phyloP scores from a whole-genome alignment of 106 monocot species.

The Acorus calamus region DNA sequence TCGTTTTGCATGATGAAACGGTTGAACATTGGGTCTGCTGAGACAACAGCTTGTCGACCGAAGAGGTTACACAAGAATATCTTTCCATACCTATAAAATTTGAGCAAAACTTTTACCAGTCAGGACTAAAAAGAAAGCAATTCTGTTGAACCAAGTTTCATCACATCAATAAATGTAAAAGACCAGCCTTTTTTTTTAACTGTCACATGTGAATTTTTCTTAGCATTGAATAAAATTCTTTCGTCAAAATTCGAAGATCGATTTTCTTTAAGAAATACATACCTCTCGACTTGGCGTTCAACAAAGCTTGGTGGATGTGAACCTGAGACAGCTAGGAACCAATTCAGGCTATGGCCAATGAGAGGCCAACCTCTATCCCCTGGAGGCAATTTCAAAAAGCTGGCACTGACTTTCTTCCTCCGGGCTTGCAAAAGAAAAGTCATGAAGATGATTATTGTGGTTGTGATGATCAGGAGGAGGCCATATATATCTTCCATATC shows the following conservation, averaged over 20 bases:
- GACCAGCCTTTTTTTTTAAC: no score
- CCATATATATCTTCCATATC: no score
- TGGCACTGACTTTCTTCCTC: neutral
- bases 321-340: slow-evolving; percentile 24
- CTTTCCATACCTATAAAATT: slow-evolving; percentile 28
- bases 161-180: no score
- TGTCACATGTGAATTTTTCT: no score
- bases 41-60: slow-evolving; percentile 31
- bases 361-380: slow-evolving; percentile 21
- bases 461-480: no score
- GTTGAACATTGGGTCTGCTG: slow-evolving; percentile 38
- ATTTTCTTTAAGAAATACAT: no score
- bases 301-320: slow-evolving; percentile 31
- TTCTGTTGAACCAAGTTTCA: no score
- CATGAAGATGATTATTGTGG: no score
- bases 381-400: slow-evolving; percentile 16
- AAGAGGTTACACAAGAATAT: slow-evolving; percentile 35
- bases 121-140: no score
- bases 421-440: no score
- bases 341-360: slow-evolving; percentile 19
- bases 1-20: slow-evolving; percentile 32
- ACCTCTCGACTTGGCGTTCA: slow-evolving; percentile 28
- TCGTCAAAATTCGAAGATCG: no score
- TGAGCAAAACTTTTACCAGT: neutral
- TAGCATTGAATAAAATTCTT: no score